phyloP scores from a whole-genome alignment of 371 early-diverging fungal species.

The Apophysomyces variabilis region DNA sequence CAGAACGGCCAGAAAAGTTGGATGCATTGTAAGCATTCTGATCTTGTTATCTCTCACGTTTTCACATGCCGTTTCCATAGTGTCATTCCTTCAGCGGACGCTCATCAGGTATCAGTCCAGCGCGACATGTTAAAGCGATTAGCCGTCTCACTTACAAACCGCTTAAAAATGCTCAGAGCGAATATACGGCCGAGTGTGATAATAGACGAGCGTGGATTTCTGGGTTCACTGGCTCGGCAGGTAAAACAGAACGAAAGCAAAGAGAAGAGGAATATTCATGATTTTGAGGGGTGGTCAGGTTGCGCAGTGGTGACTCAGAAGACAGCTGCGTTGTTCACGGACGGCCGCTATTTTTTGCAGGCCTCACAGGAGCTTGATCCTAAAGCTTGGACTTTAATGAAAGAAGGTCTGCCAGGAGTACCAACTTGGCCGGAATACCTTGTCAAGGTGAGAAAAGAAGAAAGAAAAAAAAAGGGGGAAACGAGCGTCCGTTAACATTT shows the following conservation, averaged over 20 bases:
- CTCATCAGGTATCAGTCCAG: slow-evolving; percentile 9
- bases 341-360: slow-evolving; percentile 98
- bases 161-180: slow-evolving; percentile 64
- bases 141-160: too few species aligned
- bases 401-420: slow-evolving; percentile 85
- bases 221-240: slow-evolving; percentile 98
- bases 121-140: not conserved
- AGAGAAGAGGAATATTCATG: not conserved
- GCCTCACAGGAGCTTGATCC: slow-evolving; percentile 91
- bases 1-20: not conserved
- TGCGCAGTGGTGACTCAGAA: slow-evolving; percentile 77
- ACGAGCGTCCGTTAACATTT: not conserved
- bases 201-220: slow-evolving; percentile 90
- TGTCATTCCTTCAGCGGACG: slow-evolving; percentile 5
- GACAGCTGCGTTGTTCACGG: slow-evolving; percentile 91
- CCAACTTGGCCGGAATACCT: slow-evolving; percentile 92
- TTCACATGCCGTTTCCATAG: slow-evolving; percentile 1
- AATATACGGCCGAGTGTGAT: slow-evolving; percentile 94
- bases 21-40: slow-evolving; percentile 5
- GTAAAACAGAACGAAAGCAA: slow-evolving; percentile 34
- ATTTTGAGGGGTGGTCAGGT: slow-evolving; percentile 35
- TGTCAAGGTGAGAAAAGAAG: slow-evolving; percentile 48
- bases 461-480: not conserved
- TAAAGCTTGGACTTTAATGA: slow-evolving; percentile 91
- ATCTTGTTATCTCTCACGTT: not conserved